Evolutionary conservation across 495 filamentous ascomycete species (phyloP).

Genomic region (Bryoglossum gracile): DNA sequence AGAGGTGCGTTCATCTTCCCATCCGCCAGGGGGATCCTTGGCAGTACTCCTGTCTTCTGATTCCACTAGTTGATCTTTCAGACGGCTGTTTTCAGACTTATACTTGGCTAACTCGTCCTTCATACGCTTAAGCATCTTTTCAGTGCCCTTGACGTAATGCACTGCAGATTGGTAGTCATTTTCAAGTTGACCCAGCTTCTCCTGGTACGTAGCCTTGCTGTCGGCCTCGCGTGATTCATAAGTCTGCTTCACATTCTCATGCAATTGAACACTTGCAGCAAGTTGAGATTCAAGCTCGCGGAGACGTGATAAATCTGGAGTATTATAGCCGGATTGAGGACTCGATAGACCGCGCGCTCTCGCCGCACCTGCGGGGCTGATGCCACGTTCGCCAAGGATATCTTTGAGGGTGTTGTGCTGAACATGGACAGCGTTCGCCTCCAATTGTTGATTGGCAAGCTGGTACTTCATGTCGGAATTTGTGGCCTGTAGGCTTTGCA

Average conservation of each 20-base stretch:
- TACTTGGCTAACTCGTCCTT: slow-evolving; percentile 90
- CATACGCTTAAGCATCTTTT: slow-evolving; percentile 98
- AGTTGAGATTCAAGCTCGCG: slow-evolving; percentile 89
- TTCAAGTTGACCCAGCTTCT: slow-evolving; percentile 87
- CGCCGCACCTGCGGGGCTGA: slow-evolving; percentile 53
- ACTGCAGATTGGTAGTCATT: slow-evolving; percentile 98
- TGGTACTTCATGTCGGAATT: slow-evolving; percentile 73
- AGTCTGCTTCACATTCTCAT: slow-evolving; percentile 70
- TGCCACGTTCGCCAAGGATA: slow-evolving; percentile 78
- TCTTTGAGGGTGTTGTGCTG: slow-evolving; percentile 90
- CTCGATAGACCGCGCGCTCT: slow-evolving; percentile 42
- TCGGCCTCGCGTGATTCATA: slow-evolving; percentile 77
- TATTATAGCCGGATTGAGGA: slow-evolving; percentile 65
- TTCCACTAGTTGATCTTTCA: slow-evolving; percentile 72
- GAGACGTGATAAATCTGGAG: slow-evolving; percentile 73
- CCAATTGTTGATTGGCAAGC: slow-evolving; percentile 74
- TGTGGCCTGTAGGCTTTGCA: slow-evolving; percentile 63
- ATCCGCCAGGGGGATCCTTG: slow-evolving; percentile 44
- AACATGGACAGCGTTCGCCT: slow-evolving; percentile 81
- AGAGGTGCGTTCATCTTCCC: slow-evolving; percentile 67
- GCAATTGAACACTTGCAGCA: slow-evolving; percentile 64
- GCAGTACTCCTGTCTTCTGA: slow-evolving; percentile 41
- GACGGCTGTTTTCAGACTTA: slow-evolving; percentile 73
- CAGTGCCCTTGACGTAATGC: slow-evolving; percentile 97
- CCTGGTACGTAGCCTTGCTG: slow-evolving; percentile 74